Evolutionary conservation across 768 basidiomycete genomes (phyloP).

Genomic region (Leccinum barrowsii): DNA sequence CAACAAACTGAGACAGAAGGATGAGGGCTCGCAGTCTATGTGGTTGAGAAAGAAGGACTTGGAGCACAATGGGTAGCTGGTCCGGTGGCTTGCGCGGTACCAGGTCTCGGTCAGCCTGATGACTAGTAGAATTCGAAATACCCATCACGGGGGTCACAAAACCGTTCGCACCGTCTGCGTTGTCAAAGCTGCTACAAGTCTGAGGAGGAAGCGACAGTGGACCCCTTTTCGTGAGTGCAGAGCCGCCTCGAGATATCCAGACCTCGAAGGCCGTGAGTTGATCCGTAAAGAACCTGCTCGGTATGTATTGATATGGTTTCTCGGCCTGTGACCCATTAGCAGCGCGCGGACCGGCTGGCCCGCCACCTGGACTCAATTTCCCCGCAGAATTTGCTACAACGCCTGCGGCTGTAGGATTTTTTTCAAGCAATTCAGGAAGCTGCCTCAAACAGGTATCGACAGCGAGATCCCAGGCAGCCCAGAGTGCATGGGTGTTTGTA

Average conservation of each 20-base stretch:
- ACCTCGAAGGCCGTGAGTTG: conserved; percentile 97
- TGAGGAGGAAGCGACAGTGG: conserved; percentile 66
- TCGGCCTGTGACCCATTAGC: conserved; percentile 27
- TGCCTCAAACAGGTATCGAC: conserved; percentile 93
- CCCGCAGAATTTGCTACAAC: conserved; percentile 22
- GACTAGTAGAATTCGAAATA: background rate
- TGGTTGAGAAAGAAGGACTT: conserved; percentile 93
- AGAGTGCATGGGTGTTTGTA: conserved; percentile 95
- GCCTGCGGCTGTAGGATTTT: conserved; percentile 25
- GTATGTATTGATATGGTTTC: conserved; percentile 68
- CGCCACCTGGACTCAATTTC: conserved; percentile 6
- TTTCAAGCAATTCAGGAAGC: conserved; percentile 75
- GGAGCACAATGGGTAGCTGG: conserved; percentile 95
- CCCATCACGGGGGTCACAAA: conserved; percentile 18
- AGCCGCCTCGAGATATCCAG: conserved; percentile 94
- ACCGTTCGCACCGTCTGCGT: conserved; percentile 16
- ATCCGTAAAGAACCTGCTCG: conserved; percentile 92
- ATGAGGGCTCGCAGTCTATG: conserved; percentile 95
- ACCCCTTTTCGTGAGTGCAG: conserved; percentile 73
- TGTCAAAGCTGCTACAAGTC: conserved; percentile 32
- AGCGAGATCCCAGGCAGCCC: conserved; percentile 97
- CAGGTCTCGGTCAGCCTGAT: conserved; percentile 37
- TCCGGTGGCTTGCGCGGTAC: conserved; percentile 92
- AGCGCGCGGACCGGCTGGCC: conserved; percentile 21
- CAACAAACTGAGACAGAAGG: conserved; percentile 94